Evolutionary conservation across 805 yeast genomes (phyloP).

Genomic region (Candida ulmi): DNA sequence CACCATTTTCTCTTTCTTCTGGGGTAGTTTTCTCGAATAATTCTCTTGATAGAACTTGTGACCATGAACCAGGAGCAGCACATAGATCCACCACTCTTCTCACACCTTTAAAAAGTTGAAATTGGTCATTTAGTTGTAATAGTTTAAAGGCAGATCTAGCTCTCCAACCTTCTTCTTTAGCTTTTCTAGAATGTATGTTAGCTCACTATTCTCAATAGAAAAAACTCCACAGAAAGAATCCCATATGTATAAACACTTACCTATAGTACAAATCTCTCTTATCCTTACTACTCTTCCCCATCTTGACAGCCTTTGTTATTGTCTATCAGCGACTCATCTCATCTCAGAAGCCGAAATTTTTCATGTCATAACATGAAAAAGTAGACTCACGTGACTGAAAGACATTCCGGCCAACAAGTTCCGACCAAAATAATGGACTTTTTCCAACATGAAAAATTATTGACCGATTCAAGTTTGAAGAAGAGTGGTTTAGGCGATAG

Average conservation of each 20-base stretch:
- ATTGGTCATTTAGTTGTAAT: slow-evolving; percentile 85
- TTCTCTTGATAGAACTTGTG: slow-evolving; percentile 82
- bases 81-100: slow-evolving; percentile 90
- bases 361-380: too few species aligned
- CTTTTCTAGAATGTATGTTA: slow-evolving; percentile 73
- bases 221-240: background rate
- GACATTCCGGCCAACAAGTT: too few species aligned
- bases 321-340: too few species aligned
- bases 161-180: slow-evolving; percentile 97
- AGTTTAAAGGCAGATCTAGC: slow-evolving; percentile 96
- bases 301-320: too few species aligned
- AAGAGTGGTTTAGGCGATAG: too few species aligned
- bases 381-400: too few species aligned
- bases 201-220: too few species aligned
- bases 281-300: slow-evolving; percentile 96
- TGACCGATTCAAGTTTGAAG: too few species aligned
- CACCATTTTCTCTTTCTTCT: slow-evolving; percentile 24
- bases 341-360: too few species aligned
- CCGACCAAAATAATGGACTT: too few species aligned
- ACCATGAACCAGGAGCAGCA: slow-evolving; percentile 99
- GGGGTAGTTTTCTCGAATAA: slow-evolving; percentile 39
- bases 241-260: slow-evolving; percentile 14
- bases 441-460: too few species aligned
- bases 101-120: slow-evolving; percentile 65
- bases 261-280: slow-evolving; percentile 83